These are phyloP conservation scores for Borealophlyctis nickersoniae DNA, from an alignment of 192 early-diverging fungal genomes.

Conservation along the genomic window DNA sequence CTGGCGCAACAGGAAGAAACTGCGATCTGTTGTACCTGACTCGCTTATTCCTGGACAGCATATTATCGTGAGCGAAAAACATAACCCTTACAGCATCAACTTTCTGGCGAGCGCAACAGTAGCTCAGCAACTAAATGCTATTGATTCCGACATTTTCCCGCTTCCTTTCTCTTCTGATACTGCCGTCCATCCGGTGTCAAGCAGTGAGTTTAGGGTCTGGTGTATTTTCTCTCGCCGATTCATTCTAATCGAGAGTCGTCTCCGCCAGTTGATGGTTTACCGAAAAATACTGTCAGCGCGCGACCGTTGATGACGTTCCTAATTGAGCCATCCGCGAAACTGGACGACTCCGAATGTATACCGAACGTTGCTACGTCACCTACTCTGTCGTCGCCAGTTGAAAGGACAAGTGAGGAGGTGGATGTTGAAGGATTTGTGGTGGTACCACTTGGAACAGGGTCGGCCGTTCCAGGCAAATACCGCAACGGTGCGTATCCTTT, in stretches of 20 bases:
- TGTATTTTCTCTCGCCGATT: too few relatives aligned
- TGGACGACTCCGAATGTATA: conserved; percentile 41
- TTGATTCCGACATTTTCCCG: conserved; percentile 66
- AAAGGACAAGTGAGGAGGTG: not conserved
- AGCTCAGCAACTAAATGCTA: conserved; percentile 61
- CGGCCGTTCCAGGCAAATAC: conserved; percentile 82
- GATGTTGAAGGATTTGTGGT: conserved; percentile 33
- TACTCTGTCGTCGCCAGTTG: not conserved
- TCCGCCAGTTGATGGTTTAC: too few relatives aligned
- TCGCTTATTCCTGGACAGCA: too few relatives aligned
- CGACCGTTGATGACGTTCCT: conserved; percentile 48
- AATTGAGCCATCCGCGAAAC: conserved; percentile 60
- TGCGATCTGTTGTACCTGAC: too few relatives aligned
- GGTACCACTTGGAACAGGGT: conserved; percentile 87
- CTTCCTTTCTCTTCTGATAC: conserved; percentile 64
- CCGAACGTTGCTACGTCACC: not conserved
- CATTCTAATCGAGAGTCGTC: too few relatives aligned
- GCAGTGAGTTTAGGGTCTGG: too few relatives aligned
- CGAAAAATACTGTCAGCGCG: conserved; percentile 13
- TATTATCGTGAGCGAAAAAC: conserved; percentile 66
- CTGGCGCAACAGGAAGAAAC: too few relatives aligned
- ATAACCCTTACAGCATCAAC: conserved; percentile 60
- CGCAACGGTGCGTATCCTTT: conserved; percentile 70
- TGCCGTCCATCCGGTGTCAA: too few relatives aligned
- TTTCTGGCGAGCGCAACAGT: conserved; percentile 64